Conservation (phyloP, 768 basidiomycete genomes). For the Favolaschia claudopus region DNA sequence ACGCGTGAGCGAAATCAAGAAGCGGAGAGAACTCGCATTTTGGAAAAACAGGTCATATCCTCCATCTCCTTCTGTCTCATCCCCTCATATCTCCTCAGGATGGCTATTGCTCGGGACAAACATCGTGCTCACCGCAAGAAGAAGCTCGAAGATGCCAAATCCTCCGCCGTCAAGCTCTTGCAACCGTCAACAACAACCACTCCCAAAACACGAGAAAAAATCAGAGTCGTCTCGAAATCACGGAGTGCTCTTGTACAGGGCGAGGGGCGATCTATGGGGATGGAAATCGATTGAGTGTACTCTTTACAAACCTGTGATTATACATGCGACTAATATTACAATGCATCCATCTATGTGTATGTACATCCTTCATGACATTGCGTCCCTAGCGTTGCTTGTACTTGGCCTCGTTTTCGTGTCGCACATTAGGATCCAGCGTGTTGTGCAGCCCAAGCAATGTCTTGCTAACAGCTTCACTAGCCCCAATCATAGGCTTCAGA, state of each 20-base stretch:
- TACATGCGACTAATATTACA: slow-evolving; percentile 29
- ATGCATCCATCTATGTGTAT: slow-evolving; percentile 17
- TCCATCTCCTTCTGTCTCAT: slow-evolving; percentile 35
- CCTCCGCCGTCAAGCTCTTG: slow-evolving; percentile 65
- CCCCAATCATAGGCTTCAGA: slow-evolving; percentile 97
- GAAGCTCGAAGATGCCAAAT: slow-evolving; percentile 61
- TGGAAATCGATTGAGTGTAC: slow-evolving; percentile 76
- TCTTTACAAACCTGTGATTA: slow-evolving; percentile 15
- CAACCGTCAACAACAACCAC: slow-evolving; percentile 62
- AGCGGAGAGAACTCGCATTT: slow-evolving; percentile 90
- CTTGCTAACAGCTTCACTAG: slow-evolving; percentile 95
- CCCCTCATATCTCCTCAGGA: slow-evolving; percentile 55
- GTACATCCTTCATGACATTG: slow-evolving; percentile 5
- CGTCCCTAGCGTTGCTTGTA: slow-evolving; percentile 78
- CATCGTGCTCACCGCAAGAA: slow-evolving; percentile 77
- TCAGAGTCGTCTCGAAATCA: slow-evolving; percentile 71
- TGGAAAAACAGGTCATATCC: slow-evolving; percentile 98
- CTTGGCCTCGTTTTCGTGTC: slow-evolving; percentile 88
- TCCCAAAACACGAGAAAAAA: slow-evolving; percentile 73
- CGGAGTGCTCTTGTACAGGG: slow-evolving; percentile 81
- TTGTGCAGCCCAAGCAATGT: slow-evolving; percentile 94
- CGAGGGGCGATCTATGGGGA: slow-evolving; percentile 89
- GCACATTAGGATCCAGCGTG: slow-evolving; percentile 85
- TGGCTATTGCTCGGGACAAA: slow-evolving; percentile 84
- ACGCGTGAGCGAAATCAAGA: slow-evolving; percentile 90